These are phyloP conservation scores for Sporobolomyces roseus DNA, from an alignment of 768 basidiomycete genomes.

Conservation along the genomic window DNA sequence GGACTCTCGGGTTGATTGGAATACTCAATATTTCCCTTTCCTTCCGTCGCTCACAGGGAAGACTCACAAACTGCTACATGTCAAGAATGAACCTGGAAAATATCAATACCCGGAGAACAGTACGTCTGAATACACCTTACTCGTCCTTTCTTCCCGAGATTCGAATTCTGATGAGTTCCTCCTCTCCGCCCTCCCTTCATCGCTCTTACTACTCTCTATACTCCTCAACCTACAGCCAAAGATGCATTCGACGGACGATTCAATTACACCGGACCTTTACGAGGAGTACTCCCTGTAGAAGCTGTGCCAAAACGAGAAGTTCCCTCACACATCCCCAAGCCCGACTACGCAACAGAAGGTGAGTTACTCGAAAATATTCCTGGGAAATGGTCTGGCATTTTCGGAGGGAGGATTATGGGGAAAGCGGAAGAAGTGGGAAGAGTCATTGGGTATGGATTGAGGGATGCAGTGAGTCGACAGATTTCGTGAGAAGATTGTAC, in stretches of 20 bases:
- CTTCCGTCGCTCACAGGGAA: slow-evolving; percentile 19
- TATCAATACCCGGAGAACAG: slow-evolving; percentile 26
- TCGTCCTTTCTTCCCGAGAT: too few species aligned
- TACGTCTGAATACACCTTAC: too few species aligned
- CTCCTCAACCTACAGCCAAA: slow-evolving; percentile 16
- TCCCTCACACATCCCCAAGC: slow-evolving; percentile 76
- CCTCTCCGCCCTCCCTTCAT: background rate
- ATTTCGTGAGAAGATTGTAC: too few species aligned
- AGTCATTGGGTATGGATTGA: slow-evolving; percentile 14
- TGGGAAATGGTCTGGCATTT: slow-evolving; percentile 5
- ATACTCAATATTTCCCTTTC: too few species aligned
- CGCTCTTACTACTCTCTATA: background rate
- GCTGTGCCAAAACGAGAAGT: slow-evolving; percentile 66
- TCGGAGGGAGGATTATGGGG: slow-evolving; percentile 7
- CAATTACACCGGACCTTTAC: slow-evolving; percentile 48
- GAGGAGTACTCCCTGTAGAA: slow-evolving; percentile 54
- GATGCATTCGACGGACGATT: slow-evolving; percentile 27
- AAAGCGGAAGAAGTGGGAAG: slow-evolving; percentile 28
- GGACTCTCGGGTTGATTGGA: background rate
- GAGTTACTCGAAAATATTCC: slow-evolving; percentile 46
- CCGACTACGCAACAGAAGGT: slow-evolving; percentile 82
- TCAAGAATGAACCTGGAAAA: slow-evolving; percentile 6
- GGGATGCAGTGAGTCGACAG: slow-evolving; percentile 1
- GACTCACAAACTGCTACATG: slow-evolving; percentile 22
- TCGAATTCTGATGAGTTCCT: too few species aligned